phyloP scores from a whole-genome alignment of 306 rosid genomes.

The Sphenostylis stenocarpa region DNA sequence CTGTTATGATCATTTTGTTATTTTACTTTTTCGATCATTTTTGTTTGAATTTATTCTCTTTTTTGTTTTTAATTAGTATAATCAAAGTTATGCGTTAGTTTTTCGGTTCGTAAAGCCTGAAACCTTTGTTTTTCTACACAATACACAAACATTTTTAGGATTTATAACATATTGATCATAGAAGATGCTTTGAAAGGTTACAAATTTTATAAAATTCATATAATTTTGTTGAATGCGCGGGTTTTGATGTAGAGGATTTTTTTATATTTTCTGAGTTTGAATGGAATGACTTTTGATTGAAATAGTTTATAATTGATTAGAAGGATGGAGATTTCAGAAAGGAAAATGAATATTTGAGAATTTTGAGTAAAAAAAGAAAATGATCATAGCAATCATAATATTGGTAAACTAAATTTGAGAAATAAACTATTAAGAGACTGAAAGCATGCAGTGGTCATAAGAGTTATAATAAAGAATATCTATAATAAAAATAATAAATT shows the following conservation, averaged over 20 bases:
- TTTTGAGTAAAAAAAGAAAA: neutral
- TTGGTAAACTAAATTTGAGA: neutral
- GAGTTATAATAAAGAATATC: neutral
- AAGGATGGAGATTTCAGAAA: neutral
- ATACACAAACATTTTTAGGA: neutral
- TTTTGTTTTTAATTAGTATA: neutral
- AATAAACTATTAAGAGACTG: neutral
- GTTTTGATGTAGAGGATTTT: neutral
- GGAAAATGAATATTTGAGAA: neutral
- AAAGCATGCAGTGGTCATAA: neutral
- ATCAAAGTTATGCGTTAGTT: neutral
- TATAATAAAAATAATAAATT: neutral
- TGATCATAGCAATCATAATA: neutral
- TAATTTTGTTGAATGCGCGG: neutral
- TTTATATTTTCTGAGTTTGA: neutral
- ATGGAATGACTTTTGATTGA: neutral
- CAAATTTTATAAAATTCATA: neutral
- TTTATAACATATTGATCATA: neutral
- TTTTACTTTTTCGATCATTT: neutral
- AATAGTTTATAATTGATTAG: neutral
- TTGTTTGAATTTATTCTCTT: neutral
- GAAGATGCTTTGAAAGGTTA: neutral
- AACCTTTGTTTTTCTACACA: neutral
- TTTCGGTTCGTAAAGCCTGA: neutral
- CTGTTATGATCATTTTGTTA: neutral